These are phyloP conservation scores for Acacia melanoxylon DNA, from an alignment of 306 rosid genomes.

Conservation along the genomic window DNA sequence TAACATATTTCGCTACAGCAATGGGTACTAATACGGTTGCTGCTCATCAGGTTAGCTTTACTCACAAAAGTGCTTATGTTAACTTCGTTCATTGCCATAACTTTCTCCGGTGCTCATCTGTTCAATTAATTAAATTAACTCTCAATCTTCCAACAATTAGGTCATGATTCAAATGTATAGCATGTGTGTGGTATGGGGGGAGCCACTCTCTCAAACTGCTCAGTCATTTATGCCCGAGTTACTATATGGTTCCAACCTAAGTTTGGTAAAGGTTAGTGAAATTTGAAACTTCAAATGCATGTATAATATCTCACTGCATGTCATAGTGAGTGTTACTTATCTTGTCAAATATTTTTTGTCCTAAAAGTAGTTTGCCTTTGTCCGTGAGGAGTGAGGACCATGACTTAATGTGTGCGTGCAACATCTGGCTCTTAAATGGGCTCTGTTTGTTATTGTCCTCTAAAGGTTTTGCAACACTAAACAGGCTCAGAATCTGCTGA, in stretches of 20 bases:
- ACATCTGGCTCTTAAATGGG: background rate
- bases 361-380: background rate
- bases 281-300: background rate
- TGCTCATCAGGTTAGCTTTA: constrained; percentile 46
- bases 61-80: background rate
- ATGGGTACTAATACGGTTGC: constrained; percentile 41
- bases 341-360: background rate
- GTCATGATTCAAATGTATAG: constrained; percentile 39
- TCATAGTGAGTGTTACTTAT: background rate
- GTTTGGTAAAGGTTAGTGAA: background rate
- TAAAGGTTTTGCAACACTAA: background rate
- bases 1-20: constrained; percentile 46
- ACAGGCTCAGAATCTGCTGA: constrained; percentile 7
- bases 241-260: background rate
- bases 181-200: constrained; percentile 1
- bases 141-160: constrained; percentile 26
- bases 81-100: background rate
- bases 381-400: background rate
- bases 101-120: constrained; percentile 2
- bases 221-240: constrained; percentile 8
- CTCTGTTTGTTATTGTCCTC: background rate
- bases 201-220: constrained; percentile 8
- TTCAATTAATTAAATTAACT: constrained; percentile 9
- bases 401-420: background rate
- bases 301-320: background rate